These are phyloP conservation scores for Citrus hindsii DNA, from an alignment of 345 rosid species.

Conservation along the genomic window DNA sequence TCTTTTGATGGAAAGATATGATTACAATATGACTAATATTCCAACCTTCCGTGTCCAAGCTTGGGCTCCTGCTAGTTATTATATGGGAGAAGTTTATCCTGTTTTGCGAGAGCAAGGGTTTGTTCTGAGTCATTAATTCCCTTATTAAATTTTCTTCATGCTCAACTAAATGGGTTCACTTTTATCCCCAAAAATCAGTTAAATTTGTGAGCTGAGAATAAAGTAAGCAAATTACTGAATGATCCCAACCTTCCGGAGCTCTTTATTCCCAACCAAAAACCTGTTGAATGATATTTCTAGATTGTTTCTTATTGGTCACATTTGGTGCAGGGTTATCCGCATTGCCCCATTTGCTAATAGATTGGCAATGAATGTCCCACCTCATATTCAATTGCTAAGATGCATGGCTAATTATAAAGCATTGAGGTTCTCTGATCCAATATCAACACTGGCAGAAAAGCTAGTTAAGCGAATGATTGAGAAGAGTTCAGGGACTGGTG, in stretches of 20 bases:
- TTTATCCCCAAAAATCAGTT: neutral
- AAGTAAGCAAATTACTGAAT: neutral
- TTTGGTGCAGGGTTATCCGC: slow-evolving; percentile 68
- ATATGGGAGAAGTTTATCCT: slow-evolving; percentile 61
- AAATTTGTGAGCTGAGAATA: neutral
- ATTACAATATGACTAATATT: slow-evolving; percentile 54
- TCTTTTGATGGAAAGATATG: slow-evolving; percentile 55
- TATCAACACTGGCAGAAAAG: slow-evolving; percentile 58
- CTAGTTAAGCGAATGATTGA: slow-evolving; percentile 65
- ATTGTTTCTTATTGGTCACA: slow-evolving; percentile 13
- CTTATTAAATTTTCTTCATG: neutral
- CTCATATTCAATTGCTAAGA: slow-evolving; percentile 77
- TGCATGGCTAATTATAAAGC: slow-evolving; percentile 90
- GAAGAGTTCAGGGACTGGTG: slow-evolving; percentile 63
- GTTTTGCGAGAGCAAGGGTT: slow-evolving; percentile 72
- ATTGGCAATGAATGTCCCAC: slow-evolving; percentile 91
- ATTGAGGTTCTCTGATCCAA: slow-evolving; percentile 61
- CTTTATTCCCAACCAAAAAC: slow-evolving; percentile 7
- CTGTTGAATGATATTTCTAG: neutral
- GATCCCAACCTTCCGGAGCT: neutral
- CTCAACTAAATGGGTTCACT: neutral
- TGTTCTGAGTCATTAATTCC: slow-evolving; percentile 11
- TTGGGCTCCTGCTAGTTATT: slow-evolving; percentile 76
- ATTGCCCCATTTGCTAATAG: slow-evolving; percentile 93
- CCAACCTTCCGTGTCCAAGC: slow-evolving; percentile 66